Base-by-base conservation (phyloP, 2,329 filamentous ascomycete genomes). In the Fusarium nodosum region DNA sequence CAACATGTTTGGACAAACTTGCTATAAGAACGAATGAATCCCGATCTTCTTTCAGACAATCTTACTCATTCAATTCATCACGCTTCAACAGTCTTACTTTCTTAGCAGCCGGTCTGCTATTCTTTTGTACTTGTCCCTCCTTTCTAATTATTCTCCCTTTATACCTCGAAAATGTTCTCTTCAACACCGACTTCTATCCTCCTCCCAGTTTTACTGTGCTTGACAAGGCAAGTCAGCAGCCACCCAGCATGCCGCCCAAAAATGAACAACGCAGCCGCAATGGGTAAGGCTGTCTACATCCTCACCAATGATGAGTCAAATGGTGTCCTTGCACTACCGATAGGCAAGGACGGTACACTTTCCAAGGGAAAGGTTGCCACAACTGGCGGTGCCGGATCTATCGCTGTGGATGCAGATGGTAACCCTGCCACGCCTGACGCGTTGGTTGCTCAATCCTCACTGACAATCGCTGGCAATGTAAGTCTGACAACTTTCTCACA, bases 301-400 rank as follows among this genome's bases (percentile, higher is more conserved):
- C 77, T 88, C 39, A 87, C 83, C 36, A 90, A 90, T 68, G 80
- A 85, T 4, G 68, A 81, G 0, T 64, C 71, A 12, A 87, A 88
- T 55, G 74, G 80, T 0, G 79, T 89, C 3, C 79, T 87, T 2
- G 82, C 86, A 0, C 56, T 89, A 2, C 81, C 82, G 0, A 81
- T 89, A 34, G 77, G 74, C 0, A 46, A 66, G 0, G 78, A 87
- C 56, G 87, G 87, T 0, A 81, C 77, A 18, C 77, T 89, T 0
- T 80, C 78, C 0, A 74, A 76, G 5, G 84, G 82, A 1, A 77
- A 77, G 2, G 72, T 79, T 2, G 85, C 81, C 1, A 53, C 77
- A 2, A 87, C 86, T 3, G 83, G 84, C 1, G 86, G 86, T 22
- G 73, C 74, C 0, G 86, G 86, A 9, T 76, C 80, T 2, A 80